A percentile compares a stretch with the other conserved stretches of the same genome.
Conservation (phyloP, 305 asterid genomes). For the Fraxinus nigra region DNA sequence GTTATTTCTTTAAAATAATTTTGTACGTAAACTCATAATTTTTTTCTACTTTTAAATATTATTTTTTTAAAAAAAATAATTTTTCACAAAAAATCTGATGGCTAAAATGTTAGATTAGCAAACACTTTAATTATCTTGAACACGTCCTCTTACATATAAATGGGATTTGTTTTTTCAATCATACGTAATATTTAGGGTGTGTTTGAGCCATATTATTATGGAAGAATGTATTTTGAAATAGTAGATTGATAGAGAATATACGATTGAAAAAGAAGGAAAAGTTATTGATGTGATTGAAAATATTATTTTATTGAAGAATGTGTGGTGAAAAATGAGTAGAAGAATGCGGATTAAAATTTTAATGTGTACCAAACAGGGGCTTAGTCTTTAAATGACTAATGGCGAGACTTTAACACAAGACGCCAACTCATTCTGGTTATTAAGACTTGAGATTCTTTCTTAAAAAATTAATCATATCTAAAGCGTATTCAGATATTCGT, state of each 20-base stretch:
- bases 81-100: not conserved
- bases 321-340: no score
- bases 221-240: no score
- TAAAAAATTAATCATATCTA: not conserved
- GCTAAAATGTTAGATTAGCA: not conserved
- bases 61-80: no score
- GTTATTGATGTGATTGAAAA: no score
- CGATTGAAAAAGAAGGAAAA: no score
- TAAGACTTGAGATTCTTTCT: not conserved
- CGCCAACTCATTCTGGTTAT: not conserved
- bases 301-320: no score
- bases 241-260: no score
- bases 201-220: no score
- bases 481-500: not conserved
- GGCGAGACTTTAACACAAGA: not conserved
- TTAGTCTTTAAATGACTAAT: not conserved
- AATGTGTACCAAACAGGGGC: no score
- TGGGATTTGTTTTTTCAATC: not conserved
- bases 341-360: no score
- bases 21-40: not conserved
- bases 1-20: not conserved
- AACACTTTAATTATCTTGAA: not conserved
- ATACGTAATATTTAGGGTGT: not conserved
- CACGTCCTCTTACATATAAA: not conserved
- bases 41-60: not conserved